phyloP scores from a whole-genome alignment of 1,139 yeast genomes.

The Suhomyces guaymorum region DNA sequence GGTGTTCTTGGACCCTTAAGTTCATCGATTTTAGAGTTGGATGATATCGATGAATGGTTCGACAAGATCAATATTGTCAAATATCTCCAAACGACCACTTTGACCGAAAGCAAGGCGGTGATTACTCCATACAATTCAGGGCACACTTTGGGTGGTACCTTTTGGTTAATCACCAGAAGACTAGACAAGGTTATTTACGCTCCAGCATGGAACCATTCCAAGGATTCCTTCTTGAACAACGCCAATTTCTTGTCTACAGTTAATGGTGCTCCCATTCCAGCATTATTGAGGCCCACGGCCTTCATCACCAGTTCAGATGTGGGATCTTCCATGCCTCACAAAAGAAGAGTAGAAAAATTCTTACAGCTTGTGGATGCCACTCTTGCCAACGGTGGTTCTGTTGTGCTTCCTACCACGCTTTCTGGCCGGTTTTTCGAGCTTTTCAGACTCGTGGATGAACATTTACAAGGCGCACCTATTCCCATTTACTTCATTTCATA shows the following conservation, averaged over 20 bases:
- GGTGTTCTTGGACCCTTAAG: constrained; percentile 78
- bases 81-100: constrained; percentile 72
- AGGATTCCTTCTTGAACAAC: constrained; percentile 78
- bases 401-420: constrained; percentile 79
- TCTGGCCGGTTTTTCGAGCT: constrained; percentile 83
- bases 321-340: constrained; percentile 68
- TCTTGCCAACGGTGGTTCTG: constrained; percentile 70
- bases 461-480: constrained; percentile 54
- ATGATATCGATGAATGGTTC: constrained; percentile 78
- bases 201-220: constrained; percentile 93
- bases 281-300: constrained; percentile 77
- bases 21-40: constrained; percentile 61
- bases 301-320: constrained; percentile 75
- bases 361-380: constrained; percentile 65
- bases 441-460: constrained; percentile 65
- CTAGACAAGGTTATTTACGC: constrained; percentile 84
- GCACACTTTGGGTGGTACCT: constrained; percentile 87
- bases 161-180: constrained; percentile 76
- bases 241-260: constrained; percentile 62
- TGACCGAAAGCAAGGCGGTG: constrained; percentile 60
- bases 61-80: constrained; percentile 70
- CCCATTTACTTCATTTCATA: constrained; percentile 78
- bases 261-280: constrained; percentile 57
- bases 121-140: constrained; percentile 91
- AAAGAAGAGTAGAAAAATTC: constrained; percentile 64